Evolutionary conservation across 2,329 filamentous ascomycete species (phyloP).

Genomic region (Escovopsis sp.): DNA sequence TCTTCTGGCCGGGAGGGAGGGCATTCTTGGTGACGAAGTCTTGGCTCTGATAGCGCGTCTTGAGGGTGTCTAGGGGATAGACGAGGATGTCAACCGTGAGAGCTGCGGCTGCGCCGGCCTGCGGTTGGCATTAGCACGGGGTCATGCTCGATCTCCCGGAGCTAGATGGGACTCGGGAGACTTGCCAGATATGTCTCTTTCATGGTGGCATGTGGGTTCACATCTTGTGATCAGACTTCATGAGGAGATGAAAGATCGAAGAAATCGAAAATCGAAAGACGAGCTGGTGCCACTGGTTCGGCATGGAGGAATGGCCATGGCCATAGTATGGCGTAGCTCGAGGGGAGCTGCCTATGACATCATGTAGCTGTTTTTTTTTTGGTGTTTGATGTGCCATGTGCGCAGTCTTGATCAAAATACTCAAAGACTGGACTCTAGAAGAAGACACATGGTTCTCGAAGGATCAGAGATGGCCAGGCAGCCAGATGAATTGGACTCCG

Average conservation of each 20-base stretch:
- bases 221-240: too few species aligned
- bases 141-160: neutral
- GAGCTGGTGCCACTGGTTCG: too few species aligned
- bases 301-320: too few species aligned
- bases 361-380: too few species aligned
- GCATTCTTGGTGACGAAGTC: constrained; percentile 56
- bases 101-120: constrained; percentile 76
- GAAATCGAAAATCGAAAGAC: too few species aligned
- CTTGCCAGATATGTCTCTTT: neutral
- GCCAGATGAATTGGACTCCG: neutral
- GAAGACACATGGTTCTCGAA: neutral
- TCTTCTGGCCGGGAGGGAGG: constrained; percentile 36
- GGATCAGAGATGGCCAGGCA: neutral
- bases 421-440: too few species aligned
- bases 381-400: too few species aligned
- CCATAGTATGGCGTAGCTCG: too few species aligned
- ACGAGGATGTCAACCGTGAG: constrained; percentile 76
- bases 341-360: too few species aligned
- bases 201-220: neutral
- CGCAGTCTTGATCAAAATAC: too few species aligned
- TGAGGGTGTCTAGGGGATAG: constrained; percentile 80
- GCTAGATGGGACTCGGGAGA: neutral
- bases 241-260: too few species aligned
- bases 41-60: constrained; percentile 70
- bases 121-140: neutral